A percentile compares a stretch with the other conserved stretches of the same genome.
These are phyloP conservation scores for Epicoccum nigrum DNA, from an alignment of 2,329 filamentous ascomycete species.

Conservation along the genomic window DNA sequence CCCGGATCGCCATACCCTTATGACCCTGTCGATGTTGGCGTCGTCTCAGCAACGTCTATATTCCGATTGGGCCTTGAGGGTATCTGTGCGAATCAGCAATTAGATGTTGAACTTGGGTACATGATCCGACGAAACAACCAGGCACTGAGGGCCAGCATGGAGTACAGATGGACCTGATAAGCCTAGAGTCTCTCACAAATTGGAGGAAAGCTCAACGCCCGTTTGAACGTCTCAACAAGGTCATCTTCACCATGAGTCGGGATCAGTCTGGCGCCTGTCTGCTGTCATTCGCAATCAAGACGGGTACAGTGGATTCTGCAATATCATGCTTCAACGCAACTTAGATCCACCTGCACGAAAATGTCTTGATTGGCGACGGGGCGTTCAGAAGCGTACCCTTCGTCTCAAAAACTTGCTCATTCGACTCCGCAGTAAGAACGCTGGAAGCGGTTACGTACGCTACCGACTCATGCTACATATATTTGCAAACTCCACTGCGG, in stretches of 20 bases:
- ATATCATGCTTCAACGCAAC: too few species aligned
- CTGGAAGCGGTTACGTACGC: background rate
- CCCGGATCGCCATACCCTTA: slow-evolving; percentile 1
- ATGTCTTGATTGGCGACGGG: too few species aligned
- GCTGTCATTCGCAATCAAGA: too few species aligned
- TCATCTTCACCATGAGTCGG: background rate
- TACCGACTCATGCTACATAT: background rate
- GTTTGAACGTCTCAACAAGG: background rate
- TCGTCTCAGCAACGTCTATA: background rate
- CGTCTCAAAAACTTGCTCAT: too few species aligned
- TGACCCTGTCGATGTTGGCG: background rate
- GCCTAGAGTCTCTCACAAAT: too few species aligned
- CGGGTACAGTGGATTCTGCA: too few species aligned
- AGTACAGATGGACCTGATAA: too few species aligned
- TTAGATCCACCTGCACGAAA: too few species aligned
- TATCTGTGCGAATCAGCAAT: background rate
- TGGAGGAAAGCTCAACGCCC: too few species aligned
- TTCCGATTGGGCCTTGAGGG: background rate
- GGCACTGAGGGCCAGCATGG: background rate
- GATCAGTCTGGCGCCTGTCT: too few species aligned
- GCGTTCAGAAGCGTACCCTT: background rate
- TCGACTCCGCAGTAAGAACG: too few species aligned
- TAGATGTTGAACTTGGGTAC: background rate
- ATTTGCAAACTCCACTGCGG: background rate
- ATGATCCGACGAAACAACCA: background rate